Conservation (phyloP, 495 filamentous ascomycete genomes). For the Podospora pseudopauciseta region DNA sequence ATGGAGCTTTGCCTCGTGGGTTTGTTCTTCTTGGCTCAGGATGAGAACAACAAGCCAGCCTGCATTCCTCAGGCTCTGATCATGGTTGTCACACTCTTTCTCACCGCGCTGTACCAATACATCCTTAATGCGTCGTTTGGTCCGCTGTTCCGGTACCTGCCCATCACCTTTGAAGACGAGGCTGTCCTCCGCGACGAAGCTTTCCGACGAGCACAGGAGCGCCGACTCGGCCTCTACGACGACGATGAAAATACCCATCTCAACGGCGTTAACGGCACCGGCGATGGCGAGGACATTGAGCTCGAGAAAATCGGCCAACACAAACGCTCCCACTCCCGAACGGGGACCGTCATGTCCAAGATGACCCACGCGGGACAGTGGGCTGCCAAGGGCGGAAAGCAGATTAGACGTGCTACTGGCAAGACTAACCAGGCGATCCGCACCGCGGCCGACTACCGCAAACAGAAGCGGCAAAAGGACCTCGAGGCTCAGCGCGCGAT, state of each 20-base stretch:
- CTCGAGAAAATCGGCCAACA: slow-evolving; percentile 42
- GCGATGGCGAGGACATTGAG: slow-evolving; percentile 53
- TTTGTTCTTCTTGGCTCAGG: slow-evolving; percentile 79
- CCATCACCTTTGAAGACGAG: slow-evolving; percentile 93
- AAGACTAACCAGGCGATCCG: slow-evolving; percentile 37
- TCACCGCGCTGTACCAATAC: slow-evolving; percentile 77
- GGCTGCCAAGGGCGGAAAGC: slow-evolving; percentile 44
- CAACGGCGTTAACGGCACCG: slow-evolving; percentile 4
- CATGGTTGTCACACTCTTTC: slow-evolving; percentile 71
- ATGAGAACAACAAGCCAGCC: slow-evolving; percentile 53
- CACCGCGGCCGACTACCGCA: slow-evolving; percentile 39
- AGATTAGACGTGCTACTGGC: slow-evolving; percentile 40
- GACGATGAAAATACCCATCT: slow-evolving; percentile 40
- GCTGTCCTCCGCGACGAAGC: slow-evolving; percentile 84
- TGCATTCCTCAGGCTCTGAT: slow-evolving; percentile 82
- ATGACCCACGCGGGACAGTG: slow-evolving; percentile 46
- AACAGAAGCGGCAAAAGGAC: slow-evolving; percentile 42
- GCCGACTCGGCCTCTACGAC: slow-evolving; percentile 50
- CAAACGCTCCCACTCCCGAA: slow-evolving; percentile 23
- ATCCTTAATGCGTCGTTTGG: slow-evolving; percentile 81
- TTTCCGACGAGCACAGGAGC: slow-evolving; percentile 74
- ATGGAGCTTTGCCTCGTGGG: slow-evolving; percentile 92
- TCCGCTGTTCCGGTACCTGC: slow-evolving; percentile 82
- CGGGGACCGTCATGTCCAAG: slow-evolving; percentile 30
- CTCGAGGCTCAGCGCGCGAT: slow-evolving; percentile 67